Conservation (phyloP, 306 rosid genomes). For the Crotalaria pallida region DNA sequence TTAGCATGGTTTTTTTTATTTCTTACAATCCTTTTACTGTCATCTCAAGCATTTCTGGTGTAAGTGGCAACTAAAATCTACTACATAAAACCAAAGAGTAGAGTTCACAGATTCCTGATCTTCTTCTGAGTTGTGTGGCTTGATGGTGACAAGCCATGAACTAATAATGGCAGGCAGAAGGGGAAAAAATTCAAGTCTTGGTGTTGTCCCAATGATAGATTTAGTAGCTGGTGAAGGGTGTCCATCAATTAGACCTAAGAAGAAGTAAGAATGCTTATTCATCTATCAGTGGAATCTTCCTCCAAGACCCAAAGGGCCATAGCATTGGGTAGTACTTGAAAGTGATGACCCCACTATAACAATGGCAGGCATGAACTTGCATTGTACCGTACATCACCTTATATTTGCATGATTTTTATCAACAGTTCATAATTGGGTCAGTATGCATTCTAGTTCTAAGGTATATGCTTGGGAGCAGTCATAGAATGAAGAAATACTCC, state of each 20-base stretch:
- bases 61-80: background rate
- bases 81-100: background rate
- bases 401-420: background rate
- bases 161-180: conserved; percentile 33
- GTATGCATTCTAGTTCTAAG: background rate
- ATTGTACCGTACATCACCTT: no score
- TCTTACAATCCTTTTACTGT: background rate
- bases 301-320: conserved; percentile 19
- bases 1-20: conserved; percentile 16
- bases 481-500: no score
- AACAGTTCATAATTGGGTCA: no score
- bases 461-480: no score
- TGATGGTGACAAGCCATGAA: conserved; percentile 24
- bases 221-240: conserved; percentile 31
- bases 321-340: conserved; percentile 19
- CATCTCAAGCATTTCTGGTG: conserved; percentile 18
- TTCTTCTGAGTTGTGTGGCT: conserved; percentile 4
- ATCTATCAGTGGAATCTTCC: conserved; percentile 33
- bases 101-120: background rate
- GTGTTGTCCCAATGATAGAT: conserved; percentile 29
- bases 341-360: conserved; percentile 30
- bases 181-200: conserved; percentile 21
- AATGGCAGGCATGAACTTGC: background rate
- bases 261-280: conserved; percentile 22
- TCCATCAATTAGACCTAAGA: conserved; percentile 35